Evolutionary conservation across 2,329 filamentous ascomycete species (phyloP).

Genomic region (Metarhizium humberi): DNA sequence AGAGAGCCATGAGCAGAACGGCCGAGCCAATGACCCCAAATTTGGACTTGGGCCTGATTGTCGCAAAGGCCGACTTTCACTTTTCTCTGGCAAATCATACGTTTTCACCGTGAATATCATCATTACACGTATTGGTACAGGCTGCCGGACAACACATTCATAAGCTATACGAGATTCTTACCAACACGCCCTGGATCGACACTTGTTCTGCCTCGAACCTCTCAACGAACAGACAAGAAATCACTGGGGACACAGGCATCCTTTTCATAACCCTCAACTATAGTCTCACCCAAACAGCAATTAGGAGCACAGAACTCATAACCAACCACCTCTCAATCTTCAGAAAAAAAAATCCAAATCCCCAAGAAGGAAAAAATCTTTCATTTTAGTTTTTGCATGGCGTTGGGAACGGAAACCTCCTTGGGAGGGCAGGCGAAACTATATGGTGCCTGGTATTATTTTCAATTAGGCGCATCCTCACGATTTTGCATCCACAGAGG

Average conservation of each 20-base stretch:
- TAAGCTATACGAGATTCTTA: not conserved
- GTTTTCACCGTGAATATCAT: conserved; percentile 1
- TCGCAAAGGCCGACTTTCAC: not conserved
- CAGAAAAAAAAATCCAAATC: not conserved
- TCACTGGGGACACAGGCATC: not conserved
- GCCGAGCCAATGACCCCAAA: not conserved
- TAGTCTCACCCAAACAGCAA: not conserved
- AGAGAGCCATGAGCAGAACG: not conserved
- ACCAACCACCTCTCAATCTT: not conserved
- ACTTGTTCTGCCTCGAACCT: not conserved
- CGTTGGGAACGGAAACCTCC: not conserved
- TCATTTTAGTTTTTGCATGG: not conserved
- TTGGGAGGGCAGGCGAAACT: not conserved
- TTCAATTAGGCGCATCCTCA: not conserved
- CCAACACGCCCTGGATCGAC: not conserved
- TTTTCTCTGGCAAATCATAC: conserved; percentile 3
- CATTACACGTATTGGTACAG: not conserved
- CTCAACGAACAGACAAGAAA: not conserved
- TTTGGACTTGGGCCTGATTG: conserved; percentile 9
- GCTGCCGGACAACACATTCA: not conserved
- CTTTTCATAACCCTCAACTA: not conserved
- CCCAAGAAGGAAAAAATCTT: not conserved
- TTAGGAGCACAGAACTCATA: not conserved
- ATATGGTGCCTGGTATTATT: not conserved
- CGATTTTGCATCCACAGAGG: not conserved